A percentile compares a stretch with the other conserved stretches of the same genome.
phyloP scores from a whole-genome alignment of 192 early-diverging fungal genomes.

The Kickxella alabastrina region DNA sequence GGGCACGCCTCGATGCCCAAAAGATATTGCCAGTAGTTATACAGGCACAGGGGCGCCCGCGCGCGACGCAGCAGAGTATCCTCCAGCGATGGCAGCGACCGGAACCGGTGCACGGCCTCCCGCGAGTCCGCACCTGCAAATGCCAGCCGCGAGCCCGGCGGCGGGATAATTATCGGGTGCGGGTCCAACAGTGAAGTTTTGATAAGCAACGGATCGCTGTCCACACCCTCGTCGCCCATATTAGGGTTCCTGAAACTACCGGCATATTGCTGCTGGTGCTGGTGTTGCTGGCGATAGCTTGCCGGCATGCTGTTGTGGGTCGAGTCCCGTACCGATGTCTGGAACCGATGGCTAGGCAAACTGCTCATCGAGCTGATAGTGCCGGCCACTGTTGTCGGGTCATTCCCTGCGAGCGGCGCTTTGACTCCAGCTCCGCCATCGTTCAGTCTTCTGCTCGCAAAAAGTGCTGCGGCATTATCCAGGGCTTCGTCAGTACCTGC shows the following conservation, averaged over 20 bases:
- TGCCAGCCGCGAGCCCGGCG: slow-evolving; percentile 43
- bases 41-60: slow-evolving; percentile 68
- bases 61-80: slow-evolving; percentile 66
- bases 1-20: slow-evolving; percentile 60
- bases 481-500: slow-evolving; percentile 15
- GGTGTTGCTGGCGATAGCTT: background rate
- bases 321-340: slow-evolving; percentile 1
- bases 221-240: slow-evolving; percentile 1
- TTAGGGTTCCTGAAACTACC: slow-evolving; percentile 4
- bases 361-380: slow-evolving; percentile 24
- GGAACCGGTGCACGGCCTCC: slow-evolving; percentile 24
- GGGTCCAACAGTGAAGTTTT: slow-evolving; percentile 44
- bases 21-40: slow-evolving; percentile 72
- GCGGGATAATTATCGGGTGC: slow-evolving; percentile 44
- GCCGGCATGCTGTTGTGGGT: background rate
- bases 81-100: slow-evolving; percentile 62
- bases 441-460: slow-evolving; percentile 9
- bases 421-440: slow-evolving; percentile 6
- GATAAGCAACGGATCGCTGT: slow-evolving; percentile 9
- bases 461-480: slow-evolving; percentile 31
- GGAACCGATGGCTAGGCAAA: slow-evolving; percentile 12
- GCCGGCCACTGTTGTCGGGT: slow-evolving; percentile 8
- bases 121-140: slow-evolving; percentile 40
- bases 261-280: background rate
- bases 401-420: background rate